Evolutionary conservation across 129 eudicot species (phyloP).

Genomic region (Calendula officinalis): DNA sequence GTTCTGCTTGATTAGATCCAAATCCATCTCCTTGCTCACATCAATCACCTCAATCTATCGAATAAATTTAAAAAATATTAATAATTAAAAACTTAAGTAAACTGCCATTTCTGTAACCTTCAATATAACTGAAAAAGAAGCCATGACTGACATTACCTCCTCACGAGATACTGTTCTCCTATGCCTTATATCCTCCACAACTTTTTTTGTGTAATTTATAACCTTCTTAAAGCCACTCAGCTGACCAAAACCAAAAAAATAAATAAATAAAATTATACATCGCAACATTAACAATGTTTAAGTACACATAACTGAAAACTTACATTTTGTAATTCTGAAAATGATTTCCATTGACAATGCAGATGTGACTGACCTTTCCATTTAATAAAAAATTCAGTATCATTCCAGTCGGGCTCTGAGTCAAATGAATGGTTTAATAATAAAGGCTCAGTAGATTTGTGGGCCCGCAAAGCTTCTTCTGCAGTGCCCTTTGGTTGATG

Average conservation of each 20-base stretch:
- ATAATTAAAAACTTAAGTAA: too few species aligned
- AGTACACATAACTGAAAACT: slow-evolving; percentile 22
- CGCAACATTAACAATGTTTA: slow-evolving; percentile 15
- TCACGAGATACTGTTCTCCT: slow-evolving; percentile 86
- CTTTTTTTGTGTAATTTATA: slow-evolving; percentile 83
- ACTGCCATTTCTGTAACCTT: too few species aligned
- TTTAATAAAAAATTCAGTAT: slow-evolving; percentile 82
- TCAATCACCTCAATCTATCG: slow-evolving; percentile 91
- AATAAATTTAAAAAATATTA: slow-evolving; percentile 9
- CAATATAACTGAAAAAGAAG: neutral
- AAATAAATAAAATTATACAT: slow-evolving; percentile 11
- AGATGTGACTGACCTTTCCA: slow-evolving; percentile 99
- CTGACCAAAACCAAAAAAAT: slow-evolving; percentile 44
- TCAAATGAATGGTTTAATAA: slow-evolving; percentile 76
- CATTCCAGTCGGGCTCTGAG: slow-evolving; percentile 83
- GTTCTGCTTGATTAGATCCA: slow-evolving; percentile 91
- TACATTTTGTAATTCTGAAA: slow-evolving; percentile 88
- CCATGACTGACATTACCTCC: slow-evolving; percentile 58
- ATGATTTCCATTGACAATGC: slow-evolving; percentile 96
- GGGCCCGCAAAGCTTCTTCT: slow-evolving; percentile 67
- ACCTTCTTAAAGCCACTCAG: slow-evolving; percentile 98
- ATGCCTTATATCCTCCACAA: slow-evolving; percentile 80
- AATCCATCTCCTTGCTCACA: slow-evolving; percentile 99
- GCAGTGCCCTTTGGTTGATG: slow-evolving; percentile 97
- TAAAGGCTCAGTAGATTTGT: slow-evolving; percentile 73